Evolutionary conservation across 129 eudicot species (phyloP).

Genomic region (Erigeron canadensis): DNA sequence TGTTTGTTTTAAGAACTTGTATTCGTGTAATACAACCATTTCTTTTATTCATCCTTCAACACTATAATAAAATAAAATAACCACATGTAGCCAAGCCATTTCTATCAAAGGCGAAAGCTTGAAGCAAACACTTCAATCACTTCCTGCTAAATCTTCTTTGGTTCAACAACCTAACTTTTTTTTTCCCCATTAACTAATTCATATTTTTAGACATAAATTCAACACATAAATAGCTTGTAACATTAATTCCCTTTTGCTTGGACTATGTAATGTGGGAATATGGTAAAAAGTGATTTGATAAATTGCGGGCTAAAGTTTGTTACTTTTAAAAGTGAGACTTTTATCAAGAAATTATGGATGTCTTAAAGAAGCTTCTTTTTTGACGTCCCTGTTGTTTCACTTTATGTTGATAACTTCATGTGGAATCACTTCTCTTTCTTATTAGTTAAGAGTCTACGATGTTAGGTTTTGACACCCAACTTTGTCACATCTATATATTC

Average conservation of each 20-base stretch:
- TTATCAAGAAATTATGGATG: slow-evolving; percentile 12
- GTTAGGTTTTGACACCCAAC: slow-evolving; percentile 32
- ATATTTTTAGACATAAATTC: not conserved
- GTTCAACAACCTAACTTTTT: too few species aligned
- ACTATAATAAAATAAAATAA: too few species aligned
- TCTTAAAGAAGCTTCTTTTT: slow-evolving; percentile 15
- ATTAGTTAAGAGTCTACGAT: slow-evolving; percentile 28
- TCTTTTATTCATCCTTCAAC: too few species aligned
- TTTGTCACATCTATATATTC: slow-evolving; percentile 22
- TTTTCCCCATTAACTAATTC: too few species aligned
- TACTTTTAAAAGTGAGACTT: slow-evolving; percentile 20
- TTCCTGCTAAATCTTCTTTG: too few species aligned
- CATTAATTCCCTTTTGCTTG: slow-evolving; percentile 16
- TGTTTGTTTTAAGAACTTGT: too few species aligned
- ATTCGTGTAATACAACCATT: too few species aligned
- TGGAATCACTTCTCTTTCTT: slow-evolving; percentile 26
- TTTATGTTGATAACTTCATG: slow-evolving; percentile 33
- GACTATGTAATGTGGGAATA: slow-evolving; percentile 6
- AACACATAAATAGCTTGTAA: not conserved
- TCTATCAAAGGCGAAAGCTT: too few species aligned
- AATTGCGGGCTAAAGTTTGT: slow-evolving; percentile 29
- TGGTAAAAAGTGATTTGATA: slow-evolving; percentile 20
- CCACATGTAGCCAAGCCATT: not conserved
- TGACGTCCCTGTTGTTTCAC: slow-evolving; percentile 36
- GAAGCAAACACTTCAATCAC: too few species aligned